These are phyloP conservation scores for Erythrophleum ivorense DNA, from an alignment of 331 rosid genomes.

Conservation along the genomic window DNA sequence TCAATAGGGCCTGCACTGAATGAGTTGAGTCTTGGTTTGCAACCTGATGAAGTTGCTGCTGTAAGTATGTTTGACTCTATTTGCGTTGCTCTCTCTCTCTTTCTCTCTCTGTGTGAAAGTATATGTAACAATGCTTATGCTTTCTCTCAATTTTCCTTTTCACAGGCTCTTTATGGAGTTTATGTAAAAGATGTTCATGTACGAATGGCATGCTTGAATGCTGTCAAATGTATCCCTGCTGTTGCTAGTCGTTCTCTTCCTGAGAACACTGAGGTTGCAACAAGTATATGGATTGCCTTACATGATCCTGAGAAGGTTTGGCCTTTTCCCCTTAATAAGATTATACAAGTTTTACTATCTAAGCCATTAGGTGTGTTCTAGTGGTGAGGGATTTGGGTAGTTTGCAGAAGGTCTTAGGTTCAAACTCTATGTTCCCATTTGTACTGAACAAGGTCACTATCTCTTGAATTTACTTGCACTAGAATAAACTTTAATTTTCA, in stretches of 20 bases:
- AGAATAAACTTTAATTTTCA: background rate
- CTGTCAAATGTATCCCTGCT: constrained; percentile 89
- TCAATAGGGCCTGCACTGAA: constrained; percentile 90
- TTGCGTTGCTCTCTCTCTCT: constrained; percentile 33
- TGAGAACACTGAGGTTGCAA: constrained; percentile 74
- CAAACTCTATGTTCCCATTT: background rate
- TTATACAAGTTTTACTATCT: background rate
- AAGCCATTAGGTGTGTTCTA: background rate
- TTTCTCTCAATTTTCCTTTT: constrained; percentile 34
- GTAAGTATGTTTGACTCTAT: constrained; percentile 52
- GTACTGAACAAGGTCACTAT: background rate
- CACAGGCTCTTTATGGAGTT: constrained; percentile 91
- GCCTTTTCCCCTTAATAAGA: background rate
- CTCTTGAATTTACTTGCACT: background rate
- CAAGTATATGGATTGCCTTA: constrained; percentile 92
- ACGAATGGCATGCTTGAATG: constrained; percentile 90
- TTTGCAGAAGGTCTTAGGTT: background rate
- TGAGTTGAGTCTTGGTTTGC: constrained; percentile 93
- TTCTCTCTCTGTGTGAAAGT: constrained; percentile 1
- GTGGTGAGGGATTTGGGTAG: background rate
- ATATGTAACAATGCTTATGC: constrained; percentile 31
- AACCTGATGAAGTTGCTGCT: constrained; percentile 79
- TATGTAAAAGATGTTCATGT: constrained; percentile 95
- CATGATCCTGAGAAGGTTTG: constrained; percentile 98
- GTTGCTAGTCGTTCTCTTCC: constrained; percentile 77